Evolutionary conservation across 2,329 filamentous ascomycete species (phyloP), one percentile per base, ranked within the genome.

Genomic region (Truncatella angustata): DNA sequence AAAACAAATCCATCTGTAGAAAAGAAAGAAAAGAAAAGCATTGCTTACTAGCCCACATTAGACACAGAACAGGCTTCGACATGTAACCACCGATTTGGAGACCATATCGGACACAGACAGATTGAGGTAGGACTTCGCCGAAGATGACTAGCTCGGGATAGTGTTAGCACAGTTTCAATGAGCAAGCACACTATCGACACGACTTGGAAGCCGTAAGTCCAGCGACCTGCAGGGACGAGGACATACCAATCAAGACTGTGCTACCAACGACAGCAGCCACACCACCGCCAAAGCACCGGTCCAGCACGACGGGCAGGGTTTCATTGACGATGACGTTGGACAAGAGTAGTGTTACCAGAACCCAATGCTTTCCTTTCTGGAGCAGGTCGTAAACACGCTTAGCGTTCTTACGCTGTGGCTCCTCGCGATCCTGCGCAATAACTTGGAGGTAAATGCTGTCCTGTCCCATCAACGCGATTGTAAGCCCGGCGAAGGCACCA

Each of bases 291-390:
- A 99, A 82, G 52, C 91, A 96, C 52, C 94, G 81, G 71, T 99
- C 94, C 48, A 99, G 81, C 10, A 99, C 90, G 56, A 99, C 96
- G 24, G 94, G 94, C 12, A 97, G 78, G 2, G 93, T 95, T 73
- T 97, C 94, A 70, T 99, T 97, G 59, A 95, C 96, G 63, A 99
- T 95, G 66, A 99, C 94, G 69, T 99, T 99, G 69, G 91, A 91
- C 51, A 99, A 77, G 6, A 99, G 81, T 23, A 99, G 75, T 3
- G 94, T 97, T 50, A 99, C 94, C 52, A 99, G 77, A 18, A 99
- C 93, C 94, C 94, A 99, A 71, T 99, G 94, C 70, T 99, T 99
- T 63, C 94, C 94, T 62, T 83, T 88, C 58, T 90, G 85, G 51
- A 99, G 74, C 24, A 99, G 76, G 39, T 84, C 79, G 60, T 94